These are phyloP conservation scores for Solanum sitiens DNA, from an alignment of 257 asterid species.

Conservation along the genomic window DNA sequence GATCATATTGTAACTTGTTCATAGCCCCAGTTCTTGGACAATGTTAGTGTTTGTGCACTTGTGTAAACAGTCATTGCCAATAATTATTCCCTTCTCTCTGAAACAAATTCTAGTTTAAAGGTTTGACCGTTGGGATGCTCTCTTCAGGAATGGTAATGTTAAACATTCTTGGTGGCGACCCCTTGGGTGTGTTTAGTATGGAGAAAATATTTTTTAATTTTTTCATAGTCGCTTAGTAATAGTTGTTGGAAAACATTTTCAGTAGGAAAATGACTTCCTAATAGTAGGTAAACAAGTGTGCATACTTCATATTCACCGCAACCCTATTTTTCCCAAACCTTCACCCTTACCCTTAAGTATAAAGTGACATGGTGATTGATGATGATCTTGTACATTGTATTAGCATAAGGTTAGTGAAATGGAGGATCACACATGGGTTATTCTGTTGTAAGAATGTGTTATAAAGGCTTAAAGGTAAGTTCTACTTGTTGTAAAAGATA, in stretches of 20 bases:
- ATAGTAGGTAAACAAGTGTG: not conserved
- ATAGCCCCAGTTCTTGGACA: constrained; percentile 16
- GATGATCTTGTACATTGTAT: not conserved
- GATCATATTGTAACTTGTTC: constrained; percentile 23
- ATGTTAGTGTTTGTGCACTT: constrained; percentile 8
- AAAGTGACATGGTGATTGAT: not conserved
- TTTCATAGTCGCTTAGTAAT: not conserved
- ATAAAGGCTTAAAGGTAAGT: not conserved
- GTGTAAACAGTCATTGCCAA: constrained; percentile 8
- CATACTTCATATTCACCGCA: not conserved
- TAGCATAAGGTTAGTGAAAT: too few species aligned
- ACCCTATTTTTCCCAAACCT: not conserved
- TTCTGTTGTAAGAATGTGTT: too few species aligned
- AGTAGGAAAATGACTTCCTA: not conserved
- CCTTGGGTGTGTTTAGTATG: not conserved
- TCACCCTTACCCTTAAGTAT: not conserved
- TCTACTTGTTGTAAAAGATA: not conserved
- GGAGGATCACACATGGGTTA: not conserved
- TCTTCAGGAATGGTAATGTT: not conserved
- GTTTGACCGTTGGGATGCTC: not conserved
- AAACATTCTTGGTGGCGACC: not conserved
- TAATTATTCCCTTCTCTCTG: constrained; percentile 11
- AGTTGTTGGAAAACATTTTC: not conserved
- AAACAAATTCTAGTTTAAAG: constrained; percentile 16
- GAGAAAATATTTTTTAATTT: not conserved